Evolutionary conservation across 805 yeast species (phyloP), one percentile per base, ranked within the genome.

Genomic region (Ogataea trehaloabstinens): DNA sequence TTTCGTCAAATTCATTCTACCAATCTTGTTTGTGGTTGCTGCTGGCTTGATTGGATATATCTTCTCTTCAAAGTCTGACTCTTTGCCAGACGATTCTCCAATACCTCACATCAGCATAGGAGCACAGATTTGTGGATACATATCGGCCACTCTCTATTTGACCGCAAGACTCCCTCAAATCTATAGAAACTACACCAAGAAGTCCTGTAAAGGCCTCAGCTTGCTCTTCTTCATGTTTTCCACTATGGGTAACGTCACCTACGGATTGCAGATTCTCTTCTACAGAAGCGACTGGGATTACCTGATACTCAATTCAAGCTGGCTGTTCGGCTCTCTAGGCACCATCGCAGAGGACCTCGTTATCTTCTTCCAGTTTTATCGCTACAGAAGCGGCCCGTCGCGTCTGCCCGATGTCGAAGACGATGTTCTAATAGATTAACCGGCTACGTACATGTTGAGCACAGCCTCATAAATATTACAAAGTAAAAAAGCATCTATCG

Each of bases 91-190:
- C 6, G 55, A 40, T 30, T 40, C 27, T 15, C 37, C 34, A 11
- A 40, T 43, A 13, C 56, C 65, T 19, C 38, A 39, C 34, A 52
- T 50, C 2, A 45, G 46, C n/a, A 59, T 75, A 20, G 82, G 82
- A 1, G 82, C 91, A 2, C 86, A 82, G 58, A 49, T 81, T 3
- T 67, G 81, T 45, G 93, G 93, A 5, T 85, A 84, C 61, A 47
- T 76, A 5, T 79, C 87, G 4, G 91, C 95, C 1, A 44, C 67
- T 2, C 63, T 85, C 41, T 85, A 85, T 58, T 68, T 85, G 48
- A 77, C 85, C 6, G 93, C 93, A 3, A 66, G 88, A 48, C 35
- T 61, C 24, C 99, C 99, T 0, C 99, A 91, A 62, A 84, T 91
- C 38, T 65, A 75, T 41, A 95, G 85, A 56, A 91, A 91, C 63